Base-by-base conservation (phyloP, 2,329 filamentous ascomycete species). In the Aspergillus tubingensis region DNA sequence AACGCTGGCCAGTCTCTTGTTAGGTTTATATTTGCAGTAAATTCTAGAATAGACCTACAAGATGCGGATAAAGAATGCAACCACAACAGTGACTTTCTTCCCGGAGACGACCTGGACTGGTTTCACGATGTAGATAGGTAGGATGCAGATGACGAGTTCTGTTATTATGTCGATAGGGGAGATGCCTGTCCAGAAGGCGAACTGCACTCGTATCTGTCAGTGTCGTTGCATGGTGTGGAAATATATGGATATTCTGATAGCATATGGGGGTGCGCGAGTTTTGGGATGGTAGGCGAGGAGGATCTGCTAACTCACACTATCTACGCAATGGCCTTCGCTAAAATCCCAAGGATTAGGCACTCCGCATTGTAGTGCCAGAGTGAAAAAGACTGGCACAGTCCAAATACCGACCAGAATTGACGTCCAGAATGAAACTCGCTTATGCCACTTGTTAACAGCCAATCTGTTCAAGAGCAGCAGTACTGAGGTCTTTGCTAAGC, bases 131-230 rank as follows among this genome's bases (percentile, higher is more conserved):
- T 27, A 54, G 8, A 54, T 54, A 0, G 51, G 51, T 5, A 54
- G 51, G 11, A 41, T 41, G 51, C 36, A 54, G 19, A 43, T 39
- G 8, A 41, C 21, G 3, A 41, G 11, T 10, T 54, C 51, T 3
- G 32, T 39, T 19, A 54, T 54, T 21, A 54, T 39, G 25, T 54
- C 51, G 10, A 54, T n/a, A 5, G 51, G 51, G 23, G 38, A 8
- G 36, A 54, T 54, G 21, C 32, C 51, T 38, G 21, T 23, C 51
- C 51, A 54, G 51, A 54, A 54, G 36, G 41, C n/a, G 51, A 39
- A 54, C 51, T 54, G 36, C 8, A 13, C 5, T 4, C 11, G 11
- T 17, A 21, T 6, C 5, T 10, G 19, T 39, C 27, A 41, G 32
- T 27, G 19, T 8, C 5, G n/a, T 54, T 25, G 13, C 5, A n/a